Conservation (phyloP, 495 filamentous ascomycete genomes). For the Aspergillus homomorphus region DNA sequence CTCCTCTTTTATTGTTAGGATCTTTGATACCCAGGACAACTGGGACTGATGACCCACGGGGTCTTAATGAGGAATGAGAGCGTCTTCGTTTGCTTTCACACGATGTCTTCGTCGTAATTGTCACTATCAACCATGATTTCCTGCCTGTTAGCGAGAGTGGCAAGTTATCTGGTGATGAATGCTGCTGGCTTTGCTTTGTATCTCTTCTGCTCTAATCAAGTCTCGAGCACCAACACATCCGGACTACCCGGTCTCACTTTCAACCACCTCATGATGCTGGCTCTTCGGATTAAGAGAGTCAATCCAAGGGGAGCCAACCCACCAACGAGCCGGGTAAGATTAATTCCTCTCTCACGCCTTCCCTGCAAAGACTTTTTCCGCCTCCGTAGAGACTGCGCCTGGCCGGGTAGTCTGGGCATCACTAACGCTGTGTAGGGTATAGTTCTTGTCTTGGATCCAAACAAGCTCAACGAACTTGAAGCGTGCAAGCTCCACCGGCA, state of each 20-base stretch:
- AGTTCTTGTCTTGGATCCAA: not conserved
- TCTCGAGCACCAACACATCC: no score
- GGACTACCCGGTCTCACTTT: no score
- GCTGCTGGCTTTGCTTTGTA: no score
- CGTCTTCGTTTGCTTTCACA: not conserved
- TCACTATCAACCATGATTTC: no score
- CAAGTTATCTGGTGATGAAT: no score
- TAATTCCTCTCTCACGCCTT: not conserved
- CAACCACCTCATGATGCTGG: no score
- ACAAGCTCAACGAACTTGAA: not conserved
- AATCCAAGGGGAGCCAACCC: not conserved
- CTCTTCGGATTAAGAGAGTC: no score
- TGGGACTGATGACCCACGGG: not conserved
- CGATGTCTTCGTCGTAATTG: no score
- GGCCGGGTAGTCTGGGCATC: not conserved
- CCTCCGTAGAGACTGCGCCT: not conserved
- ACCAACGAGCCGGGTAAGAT: not conserved
- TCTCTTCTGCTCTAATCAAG: no score
- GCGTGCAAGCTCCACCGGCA: not conserved
- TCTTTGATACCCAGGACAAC: not conserved
- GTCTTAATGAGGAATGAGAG: constrained; percentile 6
- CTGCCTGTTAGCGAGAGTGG: no score
- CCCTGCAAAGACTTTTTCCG: not conserved
- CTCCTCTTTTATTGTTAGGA: constrained; percentile 5
- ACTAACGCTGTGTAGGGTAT: not conserved